Evolutionary conservation across 371 early-diverging fungal genomes (phyloP).

Genomic region (Actinomortierella wolfii): DNA sequence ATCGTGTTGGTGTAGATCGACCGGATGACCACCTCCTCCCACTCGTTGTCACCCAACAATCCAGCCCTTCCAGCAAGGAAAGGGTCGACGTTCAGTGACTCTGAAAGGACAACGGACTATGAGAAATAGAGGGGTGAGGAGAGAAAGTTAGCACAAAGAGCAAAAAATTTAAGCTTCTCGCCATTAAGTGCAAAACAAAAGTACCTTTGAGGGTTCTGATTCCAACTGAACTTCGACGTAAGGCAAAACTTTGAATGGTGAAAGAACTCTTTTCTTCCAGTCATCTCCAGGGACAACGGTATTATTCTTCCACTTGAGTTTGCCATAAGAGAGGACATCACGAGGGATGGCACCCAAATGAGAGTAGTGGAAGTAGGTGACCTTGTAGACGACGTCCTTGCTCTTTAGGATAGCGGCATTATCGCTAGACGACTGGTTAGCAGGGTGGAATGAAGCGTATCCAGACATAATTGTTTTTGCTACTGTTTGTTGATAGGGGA

Average conservation of each 20-base stretch:
- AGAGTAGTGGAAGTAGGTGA: constrained; percentile 26
- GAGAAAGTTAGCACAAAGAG: not conserved
- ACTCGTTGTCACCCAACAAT: constrained; percentile 12
- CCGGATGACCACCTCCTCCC: constrained; percentile 11
- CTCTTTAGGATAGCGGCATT: too few relatives aligned
- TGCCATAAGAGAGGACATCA: constrained; percentile 31
- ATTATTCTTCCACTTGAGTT: constrained; percentile 22
- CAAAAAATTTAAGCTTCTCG: not conserved
- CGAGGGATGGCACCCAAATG: constrained; percentile 15
- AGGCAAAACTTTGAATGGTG: too few relatives aligned
- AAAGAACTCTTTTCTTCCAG: too few relatives aligned
- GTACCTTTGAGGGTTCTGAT: not conserved
- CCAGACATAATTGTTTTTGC: too few relatives aligned
- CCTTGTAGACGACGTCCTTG: too few relatives aligned
- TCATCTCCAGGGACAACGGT: too few relatives aligned
- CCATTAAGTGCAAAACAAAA: not conserved
- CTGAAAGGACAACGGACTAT: constrained; percentile 13
- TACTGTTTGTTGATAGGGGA: too few relatives aligned
- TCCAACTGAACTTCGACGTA: not conserved
- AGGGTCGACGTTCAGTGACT: constrained; percentile 8
- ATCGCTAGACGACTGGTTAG: too few relatives aligned
- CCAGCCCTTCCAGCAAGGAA: constrained; percentile 16
- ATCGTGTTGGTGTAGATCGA: constrained; percentile 5
- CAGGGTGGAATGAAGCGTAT: too few relatives aligned
- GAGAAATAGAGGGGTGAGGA: not conserved